Conservation (phyloP, 805 yeast genomes). For the Monosporozyma solicola region DNA sequence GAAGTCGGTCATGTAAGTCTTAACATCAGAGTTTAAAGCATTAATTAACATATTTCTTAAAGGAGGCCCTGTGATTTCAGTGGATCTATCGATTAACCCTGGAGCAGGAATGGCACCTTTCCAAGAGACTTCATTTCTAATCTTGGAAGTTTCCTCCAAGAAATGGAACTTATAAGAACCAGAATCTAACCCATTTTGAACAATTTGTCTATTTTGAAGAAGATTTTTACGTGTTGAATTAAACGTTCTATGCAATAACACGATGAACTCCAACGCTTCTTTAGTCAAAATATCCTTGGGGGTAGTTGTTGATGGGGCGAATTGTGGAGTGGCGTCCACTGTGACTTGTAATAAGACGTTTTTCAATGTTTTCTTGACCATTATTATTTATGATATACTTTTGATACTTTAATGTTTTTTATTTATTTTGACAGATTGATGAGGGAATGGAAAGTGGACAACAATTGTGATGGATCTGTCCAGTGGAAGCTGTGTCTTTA, state of each 20-base stretch:
- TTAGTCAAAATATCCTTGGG: constrained; percentile 32
- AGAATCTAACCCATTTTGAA: constrained; percentile 51
- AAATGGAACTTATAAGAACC: constrained; percentile 53
- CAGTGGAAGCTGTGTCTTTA: too few relatives aligned
- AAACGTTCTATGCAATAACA: constrained; percentile 65
- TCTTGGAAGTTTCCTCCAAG: constrained; percentile 56
- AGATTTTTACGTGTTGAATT: constrained; percentile 50
- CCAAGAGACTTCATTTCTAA: constrained; percentile 69
- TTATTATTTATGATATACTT: not conserved
- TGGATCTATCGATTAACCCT: constrained; percentile 65
- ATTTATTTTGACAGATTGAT: not conserved
- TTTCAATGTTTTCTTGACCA: constrained; percentile 24
- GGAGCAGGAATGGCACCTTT: constrained; percentile 65
- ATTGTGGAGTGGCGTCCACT: constrained; percentile 23
- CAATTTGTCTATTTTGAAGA: constrained; percentile 50
- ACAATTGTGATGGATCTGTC: too few relatives aligned
- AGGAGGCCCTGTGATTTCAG: constrained; percentile 81
- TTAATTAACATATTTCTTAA: constrained; percentile 77
- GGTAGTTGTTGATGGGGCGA: constrained; percentile 33
- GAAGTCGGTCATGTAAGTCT: constrained; percentile 80
- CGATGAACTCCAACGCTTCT: constrained; percentile 54
- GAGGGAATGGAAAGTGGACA: too few relatives aligned
- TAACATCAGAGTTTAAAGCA: constrained; percentile 69
- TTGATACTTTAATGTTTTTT: not conserved
- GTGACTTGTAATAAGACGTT: constrained; percentile 32